Evolutionary conservation across 176 grass and related monocot species (phyloP), one percentile per base, ranked within the genome.

Genomic region (Saccharum spontaneum): DNA sequence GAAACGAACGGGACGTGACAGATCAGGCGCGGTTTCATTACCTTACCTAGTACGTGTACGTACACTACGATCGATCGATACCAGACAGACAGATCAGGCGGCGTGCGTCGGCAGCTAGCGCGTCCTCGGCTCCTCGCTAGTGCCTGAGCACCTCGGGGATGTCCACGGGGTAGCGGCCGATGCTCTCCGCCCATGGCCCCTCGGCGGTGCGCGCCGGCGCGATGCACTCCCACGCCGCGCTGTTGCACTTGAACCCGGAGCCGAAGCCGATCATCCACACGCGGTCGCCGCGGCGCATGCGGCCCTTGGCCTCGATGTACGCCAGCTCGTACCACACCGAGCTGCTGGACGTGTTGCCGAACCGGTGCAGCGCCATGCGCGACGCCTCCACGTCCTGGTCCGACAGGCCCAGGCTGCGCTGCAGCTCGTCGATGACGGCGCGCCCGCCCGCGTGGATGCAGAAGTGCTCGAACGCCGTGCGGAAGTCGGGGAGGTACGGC

Each of bases 231-330:
- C 95, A 98, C 10, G 86, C 83, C 0, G 89, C 91, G 69, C 93
- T 98, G 87, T 98, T 98, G 91, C 95, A 98, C 87, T 95, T 95
- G 93, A 95, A 98, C 6, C 95, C 95, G 2, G 93, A 93, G 2
- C 95, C 95, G 46, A 95, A 95, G 0, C 93, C 95, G 12, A 95
- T 91, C 93, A 93, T 94, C 93, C 95, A 98, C 9, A 95, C 91
- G 1, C 89, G 87, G 80, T 95, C 83, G 0, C 95, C 95, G 0
- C 20, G n/a, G 3, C 82, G 49, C 93, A 98, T 88, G 0, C 95
- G 67, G 1, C 89, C 87, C 69, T 98, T 98, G 69, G 93, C 80
- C 84, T 98, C 95, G 52, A 91, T 91, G 92, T 98, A 98, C 6
- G 84, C 92, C 44, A 95, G 89, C 89, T 98, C 95, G 87, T 98